Base-by-base conservation (phyloP, 371 early-diverging fungal genomes). In the Mortierella sp. region DNA sequence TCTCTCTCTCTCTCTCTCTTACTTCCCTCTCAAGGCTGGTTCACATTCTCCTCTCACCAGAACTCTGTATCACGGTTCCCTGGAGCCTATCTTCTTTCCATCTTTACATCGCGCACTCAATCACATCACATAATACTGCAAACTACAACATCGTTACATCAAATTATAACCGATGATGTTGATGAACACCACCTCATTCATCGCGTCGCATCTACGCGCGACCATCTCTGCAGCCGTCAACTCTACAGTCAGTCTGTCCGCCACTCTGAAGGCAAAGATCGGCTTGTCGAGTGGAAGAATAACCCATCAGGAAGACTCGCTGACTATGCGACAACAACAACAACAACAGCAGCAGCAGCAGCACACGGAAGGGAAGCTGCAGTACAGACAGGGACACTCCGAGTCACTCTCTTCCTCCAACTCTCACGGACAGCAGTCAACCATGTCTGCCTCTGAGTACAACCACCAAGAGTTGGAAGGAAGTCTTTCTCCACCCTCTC, bases 161-260 rank as follows among this genome's bases (percentile, higher is more conserved):
- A 21, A 24, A 10, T 34, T 24, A 68, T 21, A 44, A 34, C n/a
- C 54, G 50, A 71, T 48, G 72, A 81, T 86, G 82, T 34, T 86
- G 72, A 77, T 86, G 80, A 86, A 82, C 71, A 79, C 86, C 52
- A 80, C 86, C n/a, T 77, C 86, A n/a, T 80, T 85, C 45, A 55
- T 86, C 45, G 65, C 74, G 21, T 82, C 86, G 21, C 86, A 86
- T 11, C 16, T 82, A 26, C 86, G 86, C 34, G 54, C 82, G 8
- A 72, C 86, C 26, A 54, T 86, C 68, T 54, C 86, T 31, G 82
- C 86, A 9, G 82, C 86, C 0, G 75, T 77, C n/a, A 77, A 80
- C 52, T 81, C 82, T 6, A 82, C 86, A 14, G 80, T 44, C 54
- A 42, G 38, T 24, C 68, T 79, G 28, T 26, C 77, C 48, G 72